phyloP scores from a whole-genome alignment of 1,139 yeast species.

The Ogataea hybrid region DNA sequence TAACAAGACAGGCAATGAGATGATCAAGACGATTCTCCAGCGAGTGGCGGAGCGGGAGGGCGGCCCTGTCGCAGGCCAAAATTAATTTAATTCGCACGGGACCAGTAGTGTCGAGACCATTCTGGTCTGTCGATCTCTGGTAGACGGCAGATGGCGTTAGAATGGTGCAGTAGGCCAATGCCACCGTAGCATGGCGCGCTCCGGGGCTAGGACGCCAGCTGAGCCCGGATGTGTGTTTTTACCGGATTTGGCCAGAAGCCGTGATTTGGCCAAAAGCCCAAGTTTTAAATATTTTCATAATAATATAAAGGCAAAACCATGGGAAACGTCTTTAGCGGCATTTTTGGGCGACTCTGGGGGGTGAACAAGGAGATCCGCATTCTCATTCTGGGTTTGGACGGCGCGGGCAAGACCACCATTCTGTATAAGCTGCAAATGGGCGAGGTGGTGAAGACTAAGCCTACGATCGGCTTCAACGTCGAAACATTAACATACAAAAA shows the following conservation, averaged over 20 bases:
- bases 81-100: neutral
- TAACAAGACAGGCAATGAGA: constrained; percentile 86
- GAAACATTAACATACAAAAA: constrained; percentile 91
- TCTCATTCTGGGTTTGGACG: constrained; percentile 89
- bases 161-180: too few species aligned
- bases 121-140: neutral
- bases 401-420: constrained; percentile 97
- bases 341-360: constrained; percentile 88
- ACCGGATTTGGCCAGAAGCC: neutral
- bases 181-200: too few species aligned
- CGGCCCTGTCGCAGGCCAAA: neutral
- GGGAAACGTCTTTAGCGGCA: constrained; percentile 86
- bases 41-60: constrained; percentile 37
- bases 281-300: neutral
- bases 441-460: constrained; percentile 91
- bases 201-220: too few species aligned
- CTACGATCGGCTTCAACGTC: constrained; percentile 96
- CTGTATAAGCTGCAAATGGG: constrained; percentile 89
- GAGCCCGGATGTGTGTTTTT: neutral
- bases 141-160: neutral
- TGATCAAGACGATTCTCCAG: constrained; percentile 80
- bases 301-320: constrained; percentile 33
- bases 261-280: neutral
- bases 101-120: too few species aligned
- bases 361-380: constrained; percentile 87